Percentiles rank a stretch among this genome's conserved stretches.
These are phyloP conservation scores for Fusarium nygamai DNA, from an alignment of 2,329 filamentous ascomycete genomes.

Conservation along the genomic window DNA sequence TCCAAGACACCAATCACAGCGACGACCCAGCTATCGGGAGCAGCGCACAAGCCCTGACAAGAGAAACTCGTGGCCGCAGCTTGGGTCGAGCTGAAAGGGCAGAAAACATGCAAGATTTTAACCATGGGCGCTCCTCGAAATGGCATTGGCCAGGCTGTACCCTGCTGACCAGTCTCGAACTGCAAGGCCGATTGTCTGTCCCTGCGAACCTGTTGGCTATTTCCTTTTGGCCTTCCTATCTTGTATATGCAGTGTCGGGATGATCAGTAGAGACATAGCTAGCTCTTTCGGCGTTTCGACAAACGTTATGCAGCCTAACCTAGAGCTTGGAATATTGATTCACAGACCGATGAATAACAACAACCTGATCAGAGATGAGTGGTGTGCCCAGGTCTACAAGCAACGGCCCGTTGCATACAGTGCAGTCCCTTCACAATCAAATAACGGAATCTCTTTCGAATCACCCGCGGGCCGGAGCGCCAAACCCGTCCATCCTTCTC, in stretches of 20 bases:
- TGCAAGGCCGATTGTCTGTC: constrained; percentile 10
- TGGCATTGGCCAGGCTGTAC: constrained; percentile 18
- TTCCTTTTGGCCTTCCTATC: constrained; percentile 24
- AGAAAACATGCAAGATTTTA: constrained; percentile 9
- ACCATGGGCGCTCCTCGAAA: background rate
- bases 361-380: background rate
- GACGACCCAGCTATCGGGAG: constrained; percentile 18
- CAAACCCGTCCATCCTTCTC: constrained; percentile 32
- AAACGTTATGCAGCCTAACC: constrained; percentile 10
- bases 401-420: constrained; percentile 19
- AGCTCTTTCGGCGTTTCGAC: background rate
- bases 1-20: constrained; percentile 37
- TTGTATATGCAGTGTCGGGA: background rate
- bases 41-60: constrained; percentile 1
- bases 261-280: background rate
- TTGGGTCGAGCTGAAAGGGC: constrained; percentile 21
- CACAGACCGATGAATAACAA: background rate
- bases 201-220: constrained; percentile 21
- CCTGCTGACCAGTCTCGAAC: constrained; percentile 23
- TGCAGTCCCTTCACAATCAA: background rate
- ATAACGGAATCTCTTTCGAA: constrained; percentile 24
- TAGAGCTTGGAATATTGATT: constrained; percentile 3
- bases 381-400: background rate
- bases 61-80: constrained; percentile 18
- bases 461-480: constrained; percentile 30